These are phyloP conservation scores for Verticillium zaregamsianum DNA, from an alignment of 2,329 filamentous ascomycete species.

Conservation along the genomic window DNA sequence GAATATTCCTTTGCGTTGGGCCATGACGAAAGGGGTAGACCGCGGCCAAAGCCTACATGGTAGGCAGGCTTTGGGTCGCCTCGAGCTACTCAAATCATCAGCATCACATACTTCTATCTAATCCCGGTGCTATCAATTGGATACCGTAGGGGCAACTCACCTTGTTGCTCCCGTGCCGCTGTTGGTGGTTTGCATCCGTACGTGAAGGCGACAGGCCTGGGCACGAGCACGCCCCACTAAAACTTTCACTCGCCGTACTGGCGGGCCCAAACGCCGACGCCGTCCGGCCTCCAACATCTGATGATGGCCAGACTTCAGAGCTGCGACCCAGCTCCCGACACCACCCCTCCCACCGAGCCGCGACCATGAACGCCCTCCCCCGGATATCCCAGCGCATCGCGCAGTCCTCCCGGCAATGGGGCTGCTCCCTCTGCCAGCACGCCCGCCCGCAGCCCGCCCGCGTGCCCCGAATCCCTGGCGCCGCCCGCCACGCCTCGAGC, in stretches of 20 bases:
- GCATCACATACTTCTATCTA: no score
- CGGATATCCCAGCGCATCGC: slow-evolving; percentile 28
- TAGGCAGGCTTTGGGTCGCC: no score
- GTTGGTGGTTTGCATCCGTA: no score
- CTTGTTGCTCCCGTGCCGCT: no score
- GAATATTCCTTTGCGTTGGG: no score
- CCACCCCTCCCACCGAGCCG: background rate
- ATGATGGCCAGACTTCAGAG: background rate
- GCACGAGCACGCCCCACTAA: no score
- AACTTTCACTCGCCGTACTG: background rate
- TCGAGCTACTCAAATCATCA: no score
- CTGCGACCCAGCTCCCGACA: background rate
- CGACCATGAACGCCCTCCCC: slow-evolving; percentile 35
- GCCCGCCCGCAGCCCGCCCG: slow-evolving; percentile 21
- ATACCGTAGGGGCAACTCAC: no score
- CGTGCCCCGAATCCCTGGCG: slow-evolving; percentile 6
- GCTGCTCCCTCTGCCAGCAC: slow-evolving; percentile 32
- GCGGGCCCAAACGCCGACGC: slow-evolving; percentile 1
- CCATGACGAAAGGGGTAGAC: no score
- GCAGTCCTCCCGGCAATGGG: slow-evolving; percentile 24
- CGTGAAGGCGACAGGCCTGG: no score
- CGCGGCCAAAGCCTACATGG: no score
- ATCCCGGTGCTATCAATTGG: no score
- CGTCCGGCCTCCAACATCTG: background rate
- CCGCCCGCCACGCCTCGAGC: slow-evolving; percentile 25